Percentiles rank a stretch among this genome's conserved stretches.
These are phyloP conservation scores for Exserohilum rostratum DNA, from an alignment of 2,329 filamentous ascomycete species.

Conservation along the genomic window DNA sequence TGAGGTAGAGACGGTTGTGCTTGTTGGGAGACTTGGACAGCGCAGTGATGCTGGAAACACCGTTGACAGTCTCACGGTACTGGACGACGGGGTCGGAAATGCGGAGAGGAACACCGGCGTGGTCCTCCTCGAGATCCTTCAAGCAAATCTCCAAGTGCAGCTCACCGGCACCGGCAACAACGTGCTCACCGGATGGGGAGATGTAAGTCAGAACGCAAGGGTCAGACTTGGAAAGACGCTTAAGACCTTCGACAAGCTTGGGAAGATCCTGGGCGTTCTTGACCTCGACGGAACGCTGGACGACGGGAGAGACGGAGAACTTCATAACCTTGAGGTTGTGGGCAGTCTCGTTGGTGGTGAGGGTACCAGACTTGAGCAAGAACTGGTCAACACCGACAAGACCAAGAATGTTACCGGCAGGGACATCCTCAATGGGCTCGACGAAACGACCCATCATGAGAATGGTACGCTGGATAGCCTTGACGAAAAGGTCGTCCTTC, in stretches of 20 bases:
- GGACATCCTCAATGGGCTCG: slow-evolving; percentile 98
- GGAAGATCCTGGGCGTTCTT: slow-evolving; percentile 99
- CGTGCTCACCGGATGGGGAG: slow-evolving; percentile 93
- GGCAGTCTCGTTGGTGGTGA: slow-evolving; percentile 94
- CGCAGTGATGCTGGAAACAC: slow-evolving; percentile 88
- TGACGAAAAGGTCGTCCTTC: slow-evolving; percentile 99
- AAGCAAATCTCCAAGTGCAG: slow-evolving; percentile 99
- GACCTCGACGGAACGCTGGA: slow-evolving; percentile 97
- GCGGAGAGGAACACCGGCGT: slow-evolving; percentile 96
- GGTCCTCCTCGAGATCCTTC: slow-evolving; percentile 99
- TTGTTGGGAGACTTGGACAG: slow-evolving; percentile 99
- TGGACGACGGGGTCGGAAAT: slow-evolving; percentile 98
- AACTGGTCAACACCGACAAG: slow-evolving; percentile 99
- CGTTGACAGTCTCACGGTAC: slow-evolving; percentile 94
- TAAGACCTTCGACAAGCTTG: slow-evolving; percentile 99
- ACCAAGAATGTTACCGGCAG: slow-evolving; percentile 99
- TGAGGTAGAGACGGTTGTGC: slow-evolving; percentile 99
- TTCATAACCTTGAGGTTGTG: slow-evolving; percentile 99
- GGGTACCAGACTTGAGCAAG: slow-evolving; percentile 99
- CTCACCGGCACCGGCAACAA: slow-evolving; percentile 99
- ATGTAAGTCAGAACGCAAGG: slow-evolving; percentile 94
- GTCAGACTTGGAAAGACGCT: slow-evolving; percentile 99
- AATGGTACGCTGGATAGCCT: slow-evolving; percentile 99
- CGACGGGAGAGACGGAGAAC: slow-evolving; percentile 99
- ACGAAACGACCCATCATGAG: slow-evolving; percentile 99